Percentiles rank a stretch among this genome's conserved stretches.
These are phyloP conservation scores for Trichoderma erinaceum DNA, from an alignment of 495 filamentous ascomycete species.

Conservation along the genomic window DNA sequence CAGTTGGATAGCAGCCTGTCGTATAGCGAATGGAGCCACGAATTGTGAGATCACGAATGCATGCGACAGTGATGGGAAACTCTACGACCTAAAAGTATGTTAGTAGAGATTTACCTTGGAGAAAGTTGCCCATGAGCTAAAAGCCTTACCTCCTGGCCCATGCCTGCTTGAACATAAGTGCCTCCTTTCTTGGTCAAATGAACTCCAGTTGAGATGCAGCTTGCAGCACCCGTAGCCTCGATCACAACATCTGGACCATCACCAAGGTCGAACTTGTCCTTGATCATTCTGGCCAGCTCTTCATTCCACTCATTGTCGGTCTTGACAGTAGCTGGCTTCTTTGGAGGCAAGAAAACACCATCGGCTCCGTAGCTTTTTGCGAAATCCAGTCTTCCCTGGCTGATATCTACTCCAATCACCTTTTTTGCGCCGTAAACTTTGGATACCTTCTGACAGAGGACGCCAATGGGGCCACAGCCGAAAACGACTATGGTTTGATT, in stretches of 20 bases:
- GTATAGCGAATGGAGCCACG: constrained; percentile 51
- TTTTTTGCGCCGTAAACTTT: constrained; percentile 47
- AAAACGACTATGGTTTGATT: constrained; percentile 50
- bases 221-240: constrained; percentile 52
- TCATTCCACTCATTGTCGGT: constrained; percentile 5
- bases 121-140: constrained; percentile 19
- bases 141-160: constrained; percentile 51
- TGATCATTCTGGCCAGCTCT: constrained; percentile 39
- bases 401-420: constrained; percentile 52
- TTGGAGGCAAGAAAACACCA: constrained; percentile 20
- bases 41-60: constrained; percentile 47
- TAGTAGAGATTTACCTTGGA: background rate
- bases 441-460: constrained; percentile 49
- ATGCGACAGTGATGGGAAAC: constrained; percentile 48
- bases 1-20: constrained; percentile 50
- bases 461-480: constrained; percentile 50
- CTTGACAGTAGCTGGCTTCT: background rate
- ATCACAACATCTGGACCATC: constrained; percentile 51
- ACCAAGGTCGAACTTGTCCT: constrained; percentile 38
- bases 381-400: constrained; percentile 45
- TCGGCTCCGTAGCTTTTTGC: constrained; percentile 44
- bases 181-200: constrained; percentile 48
- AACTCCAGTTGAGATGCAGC: constrained; percentile 48
- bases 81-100: background rate
- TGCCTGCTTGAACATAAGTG: constrained; percentile 55